phyloP scores from a whole-genome alignment of 768 basidiomycete genomes.

The Erythrobasidium yunnanense region DNA sequence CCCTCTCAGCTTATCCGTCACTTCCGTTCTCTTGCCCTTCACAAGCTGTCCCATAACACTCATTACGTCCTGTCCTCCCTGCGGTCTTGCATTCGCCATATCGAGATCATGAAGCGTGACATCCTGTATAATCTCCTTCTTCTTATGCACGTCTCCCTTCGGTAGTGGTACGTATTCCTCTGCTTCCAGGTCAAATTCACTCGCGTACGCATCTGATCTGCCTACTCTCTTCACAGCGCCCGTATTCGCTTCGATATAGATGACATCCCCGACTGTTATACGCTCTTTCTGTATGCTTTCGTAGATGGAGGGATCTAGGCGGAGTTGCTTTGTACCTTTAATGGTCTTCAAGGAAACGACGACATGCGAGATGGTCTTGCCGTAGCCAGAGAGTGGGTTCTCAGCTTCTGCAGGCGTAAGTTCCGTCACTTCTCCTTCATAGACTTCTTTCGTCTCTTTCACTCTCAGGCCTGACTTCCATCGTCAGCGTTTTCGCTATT shows the following conservation, averaged over 20 bases:
- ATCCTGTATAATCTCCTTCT: constrained; percentile 89
- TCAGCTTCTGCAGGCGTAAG: constrained; percentile 91
- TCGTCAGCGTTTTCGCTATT: neutral
- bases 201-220: constrained; percentile 91
- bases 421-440: constrained; percentile 96
- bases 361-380: constrained; percentile 97
- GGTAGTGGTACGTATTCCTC: constrained; percentile 97
- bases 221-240: constrained; percentile 97
- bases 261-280: constrained; percentile 89
- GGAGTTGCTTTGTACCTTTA: constrained; percentile 84
- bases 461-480: constrained; percentile 69
- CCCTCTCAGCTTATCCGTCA: constrained; percentile 86
- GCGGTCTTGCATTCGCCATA: constrained; percentile 88
- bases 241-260: constrained; percentile 85
- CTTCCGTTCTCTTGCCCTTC: constrained; percentile 84
- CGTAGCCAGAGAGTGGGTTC: constrained; percentile 93
- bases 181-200: constrained; percentile 92
- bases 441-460: constrained; percentile 98
- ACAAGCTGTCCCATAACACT: constrained; percentile 84
- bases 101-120: constrained; percentile 91
- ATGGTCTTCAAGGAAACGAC: constrained; percentile 89
- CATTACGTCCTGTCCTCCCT: constrained; percentile 94
- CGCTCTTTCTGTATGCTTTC: constrained; percentile 96
- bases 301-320: constrained; percentile 88
- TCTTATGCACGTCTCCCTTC: constrained; percentile 91